Percentiles rank a stretch among this genome's conserved stretches.
Evolutionary conservation across 495 filamentous ascomycete species (phyloP).

Genomic region (Barbatosphaeria neglecta): DNA sequence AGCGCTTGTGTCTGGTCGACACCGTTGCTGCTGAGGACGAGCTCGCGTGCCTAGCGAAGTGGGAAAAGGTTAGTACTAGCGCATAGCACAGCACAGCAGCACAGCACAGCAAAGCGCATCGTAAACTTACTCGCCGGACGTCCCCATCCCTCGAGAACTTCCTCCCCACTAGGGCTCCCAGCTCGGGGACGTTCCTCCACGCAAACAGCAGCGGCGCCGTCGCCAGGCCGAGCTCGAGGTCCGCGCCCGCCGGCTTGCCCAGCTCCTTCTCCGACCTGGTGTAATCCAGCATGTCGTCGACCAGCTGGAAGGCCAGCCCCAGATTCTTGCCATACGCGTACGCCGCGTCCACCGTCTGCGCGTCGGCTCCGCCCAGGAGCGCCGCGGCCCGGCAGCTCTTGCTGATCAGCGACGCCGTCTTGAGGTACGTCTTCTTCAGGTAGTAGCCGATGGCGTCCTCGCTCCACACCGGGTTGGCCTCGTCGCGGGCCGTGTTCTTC

Average conservation of each 20-base stretch:
- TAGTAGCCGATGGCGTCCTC: slow-evolving; percentile 87
- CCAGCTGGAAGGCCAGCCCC: slow-evolving; percentile 92
- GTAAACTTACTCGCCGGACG: slow-evolving; percentile 56
- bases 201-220: slow-evolving; percentile 95
- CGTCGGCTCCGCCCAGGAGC: slow-evolving; percentile 64
- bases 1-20: slow-evolving; percentile 81
- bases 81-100: background rate
- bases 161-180: slow-evolving; percentile 81
- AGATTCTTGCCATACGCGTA: slow-evolving; percentile 88
- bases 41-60: slow-evolving; percentile 56
- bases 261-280: slow-evolving; percentile 73
- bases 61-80: background rate
- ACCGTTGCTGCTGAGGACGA: slow-evolving; percentile 73
- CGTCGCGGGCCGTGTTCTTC: slow-evolving; percentile 86
- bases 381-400: slow-evolving; percentile 90
- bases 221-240: slow-evolving; percentile 84
- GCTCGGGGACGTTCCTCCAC: slow-evolving; percentile 78
- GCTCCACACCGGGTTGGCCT: slow-evolving; percentile 67
- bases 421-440: slow-evolving; percentile 97
- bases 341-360: slow-evolving; percentile 75
- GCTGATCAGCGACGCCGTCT: slow-evolving; percentile 88
- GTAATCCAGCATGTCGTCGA: slow-evolving; percentile 97
- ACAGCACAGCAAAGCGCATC: background rate
- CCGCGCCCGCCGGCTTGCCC: slow-evolving; percentile 89
- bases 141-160: slow-evolving; percentile 81